phyloP scores from a whole-genome alignment of 768 basidiomycete genomes.

The Agaricus bisporus region DNA sequence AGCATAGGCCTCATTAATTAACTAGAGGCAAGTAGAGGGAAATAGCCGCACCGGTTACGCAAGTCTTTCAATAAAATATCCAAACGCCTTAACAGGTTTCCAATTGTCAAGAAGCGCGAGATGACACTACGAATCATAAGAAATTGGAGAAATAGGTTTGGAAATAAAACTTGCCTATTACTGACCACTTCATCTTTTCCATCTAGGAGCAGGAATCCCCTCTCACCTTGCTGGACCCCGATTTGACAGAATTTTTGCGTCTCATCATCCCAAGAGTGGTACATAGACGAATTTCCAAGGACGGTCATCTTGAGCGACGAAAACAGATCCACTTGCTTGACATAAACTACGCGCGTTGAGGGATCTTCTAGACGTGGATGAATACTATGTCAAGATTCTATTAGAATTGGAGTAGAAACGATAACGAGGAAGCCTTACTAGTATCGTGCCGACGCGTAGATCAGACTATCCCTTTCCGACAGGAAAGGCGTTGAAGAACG shows the following conservation, averaged over 20 bases:
- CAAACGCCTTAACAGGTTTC: constrained; percentile 59
- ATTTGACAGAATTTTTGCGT: constrained; percentile 53
- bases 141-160: background rate
- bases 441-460: constrained; percentile 53
- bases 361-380: constrained; percentile 39
- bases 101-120: constrained; percentile 60
- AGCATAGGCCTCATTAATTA: background rate
- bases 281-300: constrained; percentile 60
- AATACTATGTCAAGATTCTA: constrained; percentile 30
- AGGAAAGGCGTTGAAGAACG: constrained; percentile 49
- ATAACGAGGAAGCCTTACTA: constrained; percentile 36
- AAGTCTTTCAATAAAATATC: constrained; percentile 45
- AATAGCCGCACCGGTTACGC: constrained; percentile 39
- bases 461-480: constrained; percentile 54
- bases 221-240: constrained; percentile 26
- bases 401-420: constrained; percentile 1
- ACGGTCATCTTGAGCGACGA: constrained; percentile 48
- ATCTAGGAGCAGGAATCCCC: constrained; percentile 39
- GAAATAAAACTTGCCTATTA: constrained; percentile 37
- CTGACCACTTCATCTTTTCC: constrained; percentile 53
- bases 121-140: constrained; percentile 36
- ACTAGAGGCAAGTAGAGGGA: background rate
- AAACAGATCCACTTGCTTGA: constrained; percentile 43
- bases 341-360: constrained; percentile 31
- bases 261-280: constrained; percentile 56